Evolutionary conservation across 768 basidiomycete genomes (phyloP), one percentile per base, ranked within the genome.

Genomic region (Cystofilobasidium bisporidii): DNA sequence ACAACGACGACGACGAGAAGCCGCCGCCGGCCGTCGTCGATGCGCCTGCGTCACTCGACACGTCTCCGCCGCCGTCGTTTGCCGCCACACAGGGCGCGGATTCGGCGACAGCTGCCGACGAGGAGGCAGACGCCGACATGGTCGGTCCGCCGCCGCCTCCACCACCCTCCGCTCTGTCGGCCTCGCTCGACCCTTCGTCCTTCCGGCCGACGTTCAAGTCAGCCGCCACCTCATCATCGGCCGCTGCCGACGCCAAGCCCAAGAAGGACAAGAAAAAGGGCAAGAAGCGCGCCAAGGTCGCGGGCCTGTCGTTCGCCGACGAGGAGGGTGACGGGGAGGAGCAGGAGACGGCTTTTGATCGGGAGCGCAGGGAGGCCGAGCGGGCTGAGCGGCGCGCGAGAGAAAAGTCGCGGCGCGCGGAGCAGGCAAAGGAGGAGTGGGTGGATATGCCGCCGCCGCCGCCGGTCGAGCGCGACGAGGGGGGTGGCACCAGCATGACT

Each of bases 121-220:
- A 26, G 2, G 85, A 85, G 2, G 89, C 91, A 4, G 82, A 80
- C 0, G 79, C 79, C 22, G 26, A 28, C 41, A 43, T 41, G 6
- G 22, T 59, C 36, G 60, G 55, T 33, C 72, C 72, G 32, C 75
- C 76, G n/a, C 72, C 72, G 32, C 75, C 76, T n/a, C 32, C 64
- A 14, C 50, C 30, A 22, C 59, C 72, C 15, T 65, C 62, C 17
- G 59, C 61, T 9, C 63, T 69, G 26, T 64, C 67, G 24, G 36
- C 67, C 24, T 60, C 47, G 17, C 57, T 61, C 22, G 62, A 63
- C 56, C 71, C 85, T 32, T 77, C 81, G n/a, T 85, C 86, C 0
- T 97, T 94, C 81, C 89, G 86, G 73, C 93, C 93, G 0, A 88
- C 86, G 0, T 98, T 97, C 82, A 85, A n/a, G 77, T 32, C 71